phyloP scores from a whole-genome alignment of 108 stramenopile species.

The Cyclotella choctawhatcheeana region DNA sequence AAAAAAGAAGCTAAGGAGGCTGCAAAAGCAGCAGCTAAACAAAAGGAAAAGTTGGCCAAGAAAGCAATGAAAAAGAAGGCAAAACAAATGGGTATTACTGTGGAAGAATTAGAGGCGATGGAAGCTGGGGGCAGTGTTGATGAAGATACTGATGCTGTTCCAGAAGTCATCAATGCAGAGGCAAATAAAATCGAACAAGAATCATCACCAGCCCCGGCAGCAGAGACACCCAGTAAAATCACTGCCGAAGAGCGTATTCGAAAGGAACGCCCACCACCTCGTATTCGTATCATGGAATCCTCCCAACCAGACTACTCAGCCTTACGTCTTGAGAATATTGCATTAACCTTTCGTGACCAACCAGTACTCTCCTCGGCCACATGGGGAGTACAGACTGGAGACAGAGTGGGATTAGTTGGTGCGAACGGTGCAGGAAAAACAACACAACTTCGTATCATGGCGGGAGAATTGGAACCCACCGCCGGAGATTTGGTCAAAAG shows the following conservation, averaged over 20 bases:
- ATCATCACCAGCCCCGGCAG: conserved; percentile 20
- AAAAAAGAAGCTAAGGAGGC: conserved; percentile 57
- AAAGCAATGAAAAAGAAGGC: conserved; percentile 45
- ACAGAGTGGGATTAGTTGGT: conserved; percentile 89
- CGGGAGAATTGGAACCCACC: conserved; percentile 94
- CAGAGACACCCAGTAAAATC: conserved; percentile 32
- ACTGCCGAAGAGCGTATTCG: conserved; percentile 94
- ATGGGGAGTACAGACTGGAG: conserved; percentile 96
- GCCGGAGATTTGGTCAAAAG: conserved; percentile 93
- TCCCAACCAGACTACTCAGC: conserved; percentile 87
- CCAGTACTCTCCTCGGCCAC: conserved; percentile 93
- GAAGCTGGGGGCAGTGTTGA: conserved; percentile 32
- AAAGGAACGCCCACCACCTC: conserved; percentile 90
- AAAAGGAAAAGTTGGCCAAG: conserved; percentile 44
- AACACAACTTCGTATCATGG: conserved; percentile 91
- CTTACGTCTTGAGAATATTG: conserved; percentile 89
- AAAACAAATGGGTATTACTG: conserved; percentile 37
- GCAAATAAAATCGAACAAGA: not conserved
- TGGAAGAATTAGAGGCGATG: conserved; percentile 35
- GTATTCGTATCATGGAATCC: conserved; percentile 91
- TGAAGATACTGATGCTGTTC: conserved; percentile 6
- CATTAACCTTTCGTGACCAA: conserved; percentile 92
- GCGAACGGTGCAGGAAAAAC: conserved; percentile 91
- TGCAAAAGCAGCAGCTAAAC: conserved; percentile 47
- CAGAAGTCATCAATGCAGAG: conserved; percentile 7